Evolutionary conservation across 495 filamentous ascomycete species (phyloP).

Genomic region (Tricharina praecox): DNA sequence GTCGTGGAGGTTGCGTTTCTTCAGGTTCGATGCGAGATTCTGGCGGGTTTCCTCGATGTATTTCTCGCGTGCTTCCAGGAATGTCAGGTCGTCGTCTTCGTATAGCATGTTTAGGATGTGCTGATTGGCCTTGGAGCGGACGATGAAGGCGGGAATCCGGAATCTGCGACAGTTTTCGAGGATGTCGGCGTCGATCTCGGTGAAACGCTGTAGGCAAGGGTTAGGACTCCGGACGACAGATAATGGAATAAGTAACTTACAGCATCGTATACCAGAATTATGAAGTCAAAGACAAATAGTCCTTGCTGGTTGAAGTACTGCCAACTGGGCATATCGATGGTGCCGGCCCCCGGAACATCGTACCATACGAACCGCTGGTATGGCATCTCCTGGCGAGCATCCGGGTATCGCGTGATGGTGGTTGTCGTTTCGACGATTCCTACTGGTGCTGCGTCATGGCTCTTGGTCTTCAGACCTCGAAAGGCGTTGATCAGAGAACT

Average conservation of each 20-base stretch:
- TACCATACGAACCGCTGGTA: constrained; percentile 14
- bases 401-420: constrained; percentile 3
- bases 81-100: background rate
- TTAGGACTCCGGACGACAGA: background rate
- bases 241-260: background rate
- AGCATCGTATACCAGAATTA: constrained; percentile 6
- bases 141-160: constrained; percentile 13
- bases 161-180: constrained; percentile 13
- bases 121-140: constrained; percentile 17
- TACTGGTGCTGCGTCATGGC: background rate
- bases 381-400: background rate
- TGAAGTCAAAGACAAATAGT: constrained; percentile 16
- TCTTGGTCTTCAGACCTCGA: constrained; percentile 3
- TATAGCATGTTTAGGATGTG: background rate
- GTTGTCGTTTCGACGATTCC: constrained; percentile 12
- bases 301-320: constrained; percentile 22
- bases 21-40: background rate
- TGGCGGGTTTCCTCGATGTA: background rate
- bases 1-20: background rate
- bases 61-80: background rate
- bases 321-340: constrained; percentile 9
- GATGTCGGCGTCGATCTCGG: constrained; percentile 8
- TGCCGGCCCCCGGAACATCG: constrained; percentile 21
- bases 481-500: constrained; percentile 16
- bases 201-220: constrained; percentile 6